These are phyloP conservation scores for Gracilaria domingensis DNA, from an alignment of 23 red algal species.

Conservation along the genomic window DNA sequence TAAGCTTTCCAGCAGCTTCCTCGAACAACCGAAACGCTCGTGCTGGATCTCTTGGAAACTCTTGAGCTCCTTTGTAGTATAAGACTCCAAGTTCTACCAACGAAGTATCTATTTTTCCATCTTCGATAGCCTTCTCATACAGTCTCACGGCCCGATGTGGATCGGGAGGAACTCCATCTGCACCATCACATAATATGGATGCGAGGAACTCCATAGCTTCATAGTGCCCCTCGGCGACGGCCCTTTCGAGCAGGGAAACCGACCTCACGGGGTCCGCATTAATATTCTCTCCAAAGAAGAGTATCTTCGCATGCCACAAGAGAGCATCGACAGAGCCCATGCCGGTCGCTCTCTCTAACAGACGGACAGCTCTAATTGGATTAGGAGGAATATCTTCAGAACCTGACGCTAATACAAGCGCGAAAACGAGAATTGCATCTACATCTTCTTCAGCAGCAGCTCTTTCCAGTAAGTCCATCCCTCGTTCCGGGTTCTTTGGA, in stretches of 20 bases:
- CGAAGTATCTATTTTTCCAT: not conserved
- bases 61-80: not conserved
- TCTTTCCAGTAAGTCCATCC: not conserved
- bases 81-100: not conserved
- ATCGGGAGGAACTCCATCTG: constrained; percentile 7
- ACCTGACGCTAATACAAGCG: not conserved
- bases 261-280: not conserved
- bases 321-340: not conserved
- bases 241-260: constrained; percentile 11
- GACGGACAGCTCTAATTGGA: not conserved
- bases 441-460: too few relatives aligned
- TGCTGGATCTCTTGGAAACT: not conserved
- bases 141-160: not conserved
- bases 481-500: not conserved
- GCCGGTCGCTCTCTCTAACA: not conserved
- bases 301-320: not conserved
- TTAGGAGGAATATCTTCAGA: not conserved
- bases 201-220: constrained; percentile 12
- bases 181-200: not conserved
- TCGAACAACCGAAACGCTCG: not conserved
- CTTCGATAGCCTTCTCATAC: constrained; percentile 9
- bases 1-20: not conserved
- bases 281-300: not conserved
- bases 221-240: not conserved
- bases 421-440: not conserved